Evolutionary conservation across 768 basidiomycete genomes (phyloP), one percentile per base, ranked within the genome.

Genomic region (Vishniacozyma victoriae): DNA sequence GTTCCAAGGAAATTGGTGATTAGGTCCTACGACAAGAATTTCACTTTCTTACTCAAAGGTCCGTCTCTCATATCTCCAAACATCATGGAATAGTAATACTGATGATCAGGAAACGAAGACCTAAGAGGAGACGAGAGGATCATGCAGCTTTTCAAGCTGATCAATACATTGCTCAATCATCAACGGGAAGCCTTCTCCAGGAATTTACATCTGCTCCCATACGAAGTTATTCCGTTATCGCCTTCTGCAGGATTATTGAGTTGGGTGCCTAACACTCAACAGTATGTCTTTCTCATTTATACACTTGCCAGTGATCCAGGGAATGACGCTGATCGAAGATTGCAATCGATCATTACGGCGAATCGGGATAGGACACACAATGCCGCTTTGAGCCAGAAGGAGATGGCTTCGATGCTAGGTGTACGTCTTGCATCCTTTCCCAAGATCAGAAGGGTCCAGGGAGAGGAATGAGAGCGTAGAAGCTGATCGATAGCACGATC

Each of bases 131-230:
- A 72, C 44, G 68, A 72, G 45, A 54, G 68, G 14, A 68, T 72
- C 40, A 72, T 72, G 70, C 70, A 72, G 51, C 55, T 72, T 7
- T 68, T 72, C 48, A 63, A 59, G 2, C 54, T 72, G 14, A 61
- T 69, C 52, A 72, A 72, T 35, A 62, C 60, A 0, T 44, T 72
- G 29, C 54, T 72, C 25, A 67, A 61, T 29, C 68, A 69, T 39
- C 55, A 67, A 26, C 36, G 44, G 4, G 68, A 69, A 24, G 63
- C 70, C 2, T 72, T 70, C 44, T 38, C 48, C 19, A 52, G 70
- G 11, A 69, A 71, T 39, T 49, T 72, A 22, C 67, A 68, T 43
- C 41, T 65, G 16, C 35, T 67, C 45, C 64, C 67, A 0, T 69
- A 69, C 43, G 53, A 57, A 42, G 70, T 68, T 14, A 57, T 67